phyloP scores from a whole-genome alignment of 805 yeast genomes.

The Zygoascus bituminiphila region DNA sequence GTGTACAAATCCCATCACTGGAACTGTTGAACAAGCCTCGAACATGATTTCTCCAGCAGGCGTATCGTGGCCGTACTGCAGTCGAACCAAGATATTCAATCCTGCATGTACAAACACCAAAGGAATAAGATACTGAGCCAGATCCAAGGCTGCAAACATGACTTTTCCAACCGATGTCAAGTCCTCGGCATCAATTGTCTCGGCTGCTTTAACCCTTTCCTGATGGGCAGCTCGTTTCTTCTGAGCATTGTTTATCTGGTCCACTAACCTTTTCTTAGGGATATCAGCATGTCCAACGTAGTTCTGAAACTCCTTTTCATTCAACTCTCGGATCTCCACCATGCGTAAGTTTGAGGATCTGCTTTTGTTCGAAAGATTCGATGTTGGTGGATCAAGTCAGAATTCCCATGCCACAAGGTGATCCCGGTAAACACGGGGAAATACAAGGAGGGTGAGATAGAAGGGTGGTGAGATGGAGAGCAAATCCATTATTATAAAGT shows the following conservation, averaged over 20 bases:
- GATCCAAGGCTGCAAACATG: conserved; percentile 24
- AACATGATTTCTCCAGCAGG: conserved; percentile 10
- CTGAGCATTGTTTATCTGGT: conserved; percentile 13
- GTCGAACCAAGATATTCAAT: conserved; percentile 29
- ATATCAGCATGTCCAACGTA: conserved; percentile 16
- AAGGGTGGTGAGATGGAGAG: too few species aligned
- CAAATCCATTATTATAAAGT: too few species aligned
- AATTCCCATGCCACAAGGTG: too few species aligned
- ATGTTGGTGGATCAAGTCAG: background rate
- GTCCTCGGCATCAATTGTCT: conserved; percentile 11
- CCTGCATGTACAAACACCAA: conserved; percentile 28
- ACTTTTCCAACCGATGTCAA: conserved; percentile 16
- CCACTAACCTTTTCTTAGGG: conserved; percentile 16
- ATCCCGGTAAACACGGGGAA: too few species aligned
- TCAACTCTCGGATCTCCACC: background rate
- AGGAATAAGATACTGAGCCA: conserved; percentile 25
- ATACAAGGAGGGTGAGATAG: too few species aligned
- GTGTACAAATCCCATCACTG: conserved; percentile 26
- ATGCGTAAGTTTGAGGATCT: too few species aligned
- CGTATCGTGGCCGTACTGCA: conserved; percentile 26
- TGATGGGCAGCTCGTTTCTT: conserved; percentile 3
- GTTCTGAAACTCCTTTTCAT: conserved; percentile 10
- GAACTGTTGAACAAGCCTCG: conserved; percentile 23
- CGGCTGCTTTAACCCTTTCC: background rate
- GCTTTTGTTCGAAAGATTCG: too few species aligned